Percentiles rank a stretch among this genome's conserved stretches.
phyloP scores from a whole-genome alignment of 768 basidiomycete genomes.

The Daedaleopsis sinensis region DNA sequence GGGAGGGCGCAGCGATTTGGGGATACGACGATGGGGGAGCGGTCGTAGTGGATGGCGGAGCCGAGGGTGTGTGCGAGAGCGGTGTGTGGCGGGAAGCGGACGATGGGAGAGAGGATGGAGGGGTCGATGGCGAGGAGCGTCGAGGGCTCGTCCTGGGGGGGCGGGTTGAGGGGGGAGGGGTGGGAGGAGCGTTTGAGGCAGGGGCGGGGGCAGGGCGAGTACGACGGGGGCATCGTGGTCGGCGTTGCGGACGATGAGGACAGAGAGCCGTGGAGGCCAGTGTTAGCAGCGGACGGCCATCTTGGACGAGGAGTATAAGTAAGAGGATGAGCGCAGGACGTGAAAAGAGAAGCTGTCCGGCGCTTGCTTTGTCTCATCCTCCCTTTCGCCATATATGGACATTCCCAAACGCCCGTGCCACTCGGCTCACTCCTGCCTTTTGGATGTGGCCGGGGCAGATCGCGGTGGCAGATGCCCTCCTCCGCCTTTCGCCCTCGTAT shows the following conservation, averaged over 20 bases:
- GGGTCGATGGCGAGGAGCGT: conserved; percentile 53
- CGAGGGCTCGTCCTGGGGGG: conserved; percentile 31
- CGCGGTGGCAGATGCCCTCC: no score
- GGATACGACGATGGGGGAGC: conserved; percentile 74
- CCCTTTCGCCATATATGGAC: conserved; percentile 1
- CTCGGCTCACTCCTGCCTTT: neutral
- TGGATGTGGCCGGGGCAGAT: no score
- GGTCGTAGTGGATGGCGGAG: conserved; percentile 63
- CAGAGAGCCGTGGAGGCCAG: neutral
- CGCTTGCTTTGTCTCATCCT: conserved; percentile 16
- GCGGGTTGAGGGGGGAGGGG: conserved; percentile 21
- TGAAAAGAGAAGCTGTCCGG: conserved; percentile 15
- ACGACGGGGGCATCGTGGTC: conserved; percentile 24
- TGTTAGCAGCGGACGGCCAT: conserved; percentile 18
- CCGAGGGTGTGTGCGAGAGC: conserved; percentile 41
- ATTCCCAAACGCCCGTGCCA: neutral
- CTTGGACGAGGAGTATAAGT: conserved; percentile 7
- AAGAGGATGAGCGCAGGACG: neutral
- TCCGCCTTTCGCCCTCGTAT: no score
- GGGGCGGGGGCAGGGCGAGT: conserved; percentile 46
- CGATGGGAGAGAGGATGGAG: conserved; percentile 47
- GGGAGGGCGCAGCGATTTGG: conserved; percentile 78
- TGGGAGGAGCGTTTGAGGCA: conserved; percentile 55
- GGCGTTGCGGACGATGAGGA: conserved; percentile 8
- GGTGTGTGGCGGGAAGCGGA: conserved; percentile 52